Base-by-base conservation (phyloP, 768 basidiomycete species). In the Chlorophyllum brunneum region DNA sequence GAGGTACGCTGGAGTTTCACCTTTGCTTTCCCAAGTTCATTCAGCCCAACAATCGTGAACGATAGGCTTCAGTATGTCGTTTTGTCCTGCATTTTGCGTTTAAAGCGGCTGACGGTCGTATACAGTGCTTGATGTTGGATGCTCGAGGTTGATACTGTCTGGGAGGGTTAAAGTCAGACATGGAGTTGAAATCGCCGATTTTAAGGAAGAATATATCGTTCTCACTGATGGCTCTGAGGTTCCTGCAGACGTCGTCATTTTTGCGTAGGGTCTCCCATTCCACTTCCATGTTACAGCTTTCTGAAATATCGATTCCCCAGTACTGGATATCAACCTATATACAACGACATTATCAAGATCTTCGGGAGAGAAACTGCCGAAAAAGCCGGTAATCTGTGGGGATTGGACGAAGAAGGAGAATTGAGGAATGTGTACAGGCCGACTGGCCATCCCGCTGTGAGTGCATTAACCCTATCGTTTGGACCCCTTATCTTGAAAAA, bases 121-220 rank as follows among this genome's bases (percentile, higher is more conserved):
- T 31, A 8, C 10, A 69, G 68, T 66, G 65, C 33, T 70, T 18
- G 78, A 79, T 55, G 71, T 74, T 44, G 81, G 80, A 23, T 75
- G 75, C 37, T 73, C 75, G 27, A 70, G 80, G 58, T 66, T 77
- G 51, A 77, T 83, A 56, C 70, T 71, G 27, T 67, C 75, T 36
- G 80, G 81, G 5, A 74, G 80, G 59, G 77, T 83, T 64, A 78
- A 79, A 58, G 63, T 84, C 53, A 83, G 82, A 67, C 77, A 76
- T 57, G 80, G 79, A 34, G 64, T 67, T 15, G 70, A 74, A 54
- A 67, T 77, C 33, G 63, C 65, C 18, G 56, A 57, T 9, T 72
- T 77, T 59, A 66, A 62, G 7, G 50, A 61, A n/a, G 54, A 64
- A 36, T 66, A 65, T 13, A 55, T 76, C 4, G 48, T 69, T 10